Percentiles rank a stretch among this genome's conserved stretches.
These are phyloP conservation scores for Nymphaea thermarum DNA, from an alignment of 164 flowering plant species.

Conservation along the genomic window DNA sequence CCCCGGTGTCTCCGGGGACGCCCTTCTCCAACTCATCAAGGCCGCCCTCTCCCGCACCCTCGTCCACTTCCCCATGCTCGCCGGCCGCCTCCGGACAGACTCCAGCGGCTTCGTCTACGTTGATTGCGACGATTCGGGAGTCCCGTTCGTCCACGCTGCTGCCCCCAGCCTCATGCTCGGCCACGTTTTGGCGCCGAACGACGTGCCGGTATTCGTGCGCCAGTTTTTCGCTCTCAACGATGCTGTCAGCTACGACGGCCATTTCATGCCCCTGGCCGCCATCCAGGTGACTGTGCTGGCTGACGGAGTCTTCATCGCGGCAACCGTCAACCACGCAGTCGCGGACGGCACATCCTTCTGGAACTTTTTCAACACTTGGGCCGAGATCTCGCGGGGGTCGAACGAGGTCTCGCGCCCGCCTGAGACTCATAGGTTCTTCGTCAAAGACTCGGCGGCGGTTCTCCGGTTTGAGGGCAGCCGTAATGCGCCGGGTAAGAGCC, in stretches of 20 bases:
- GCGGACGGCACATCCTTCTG: constrained; percentile 86
- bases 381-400: constrained; percentile 33
- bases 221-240: constrained; percentile 48
- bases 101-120: constrained; percentile 40
- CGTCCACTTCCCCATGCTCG: constrained; percentile 62
- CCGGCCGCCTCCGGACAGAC: constrained; percentile 62
- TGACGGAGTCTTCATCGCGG: constrained; percentile 73
- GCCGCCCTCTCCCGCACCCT: constrained; percentile 46
- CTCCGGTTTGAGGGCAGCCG: constrained; percentile 41
- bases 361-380: constrained; percentile 82
- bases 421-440: constrained; percentile 37
- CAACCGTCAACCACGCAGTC: constrained; percentile 68
- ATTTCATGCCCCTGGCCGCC: constrained; percentile 42
- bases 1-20: constrained; percentile 23
- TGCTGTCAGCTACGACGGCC: constrained; percentile 59
- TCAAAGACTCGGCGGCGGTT: constrained; percentile 49
- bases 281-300: constrained; percentile 77
- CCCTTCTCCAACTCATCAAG: constrained; percentile 33
- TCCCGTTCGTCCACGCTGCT: constrained; percentile 46
- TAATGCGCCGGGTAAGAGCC: constrained; percentile 20
- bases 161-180: constrained; percentile 27
- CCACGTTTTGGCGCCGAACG: constrained; percentile 22
- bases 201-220: constrained; percentile 34
- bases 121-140: constrained; percentile 59
- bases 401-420: constrained; percentile 35